Evolutionary conservation across 2,329 filamentous ascomycete genomes (phyloP), one percentile per base, ranked within the genome.

Genomic region (Trichothecium sympodiale): DNA sequence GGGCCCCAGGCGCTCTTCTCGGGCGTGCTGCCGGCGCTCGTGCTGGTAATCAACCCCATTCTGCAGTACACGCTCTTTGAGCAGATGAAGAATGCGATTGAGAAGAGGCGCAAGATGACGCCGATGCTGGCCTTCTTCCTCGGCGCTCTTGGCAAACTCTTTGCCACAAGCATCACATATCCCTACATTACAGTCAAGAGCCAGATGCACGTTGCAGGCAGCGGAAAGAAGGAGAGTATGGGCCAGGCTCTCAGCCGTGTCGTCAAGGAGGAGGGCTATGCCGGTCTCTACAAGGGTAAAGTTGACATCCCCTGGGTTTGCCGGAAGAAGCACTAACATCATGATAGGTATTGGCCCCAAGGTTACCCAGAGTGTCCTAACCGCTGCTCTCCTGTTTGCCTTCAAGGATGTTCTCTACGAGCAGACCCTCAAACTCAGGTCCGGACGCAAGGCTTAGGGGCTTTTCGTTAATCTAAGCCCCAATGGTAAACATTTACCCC

Each of bases 181-280:
- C 91, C 91, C 9, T 98, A 98, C 57, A 96, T 98, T 57, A 98
- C 91, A 4, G 83, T 98, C 51, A 98, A 98, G 78, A 94, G 87
- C 61, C 77, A 86, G 56, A 94, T 94, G 77, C 91, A 98, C 58
- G 86, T 98, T 41, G 86, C 88, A 18, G 78, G 73, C 42, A 77
- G 77, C 50, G 73, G 74, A n/a, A 78, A 77, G 44, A 82, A 82
- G 61, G 83, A 93, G 62, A 83, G 81, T 46, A 82, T 95, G 71
- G 69, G 79, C 36, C 73, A 78, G 45, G 83, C 79, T 32, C 73
- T 98, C 53, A 77, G 71, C 53, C 74, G 80, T 41, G 88, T 96
- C 41, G 71, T 95, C 41, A 72, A 65, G 45, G 84, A 95, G 54
- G 89, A 96, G 61, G 91, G 91, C n/a, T 94, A 87, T 54, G 67